Evolutionary conservation across 768 basidiomycete genomes (phyloP).

Genomic region (Chiua virens): DNA sequence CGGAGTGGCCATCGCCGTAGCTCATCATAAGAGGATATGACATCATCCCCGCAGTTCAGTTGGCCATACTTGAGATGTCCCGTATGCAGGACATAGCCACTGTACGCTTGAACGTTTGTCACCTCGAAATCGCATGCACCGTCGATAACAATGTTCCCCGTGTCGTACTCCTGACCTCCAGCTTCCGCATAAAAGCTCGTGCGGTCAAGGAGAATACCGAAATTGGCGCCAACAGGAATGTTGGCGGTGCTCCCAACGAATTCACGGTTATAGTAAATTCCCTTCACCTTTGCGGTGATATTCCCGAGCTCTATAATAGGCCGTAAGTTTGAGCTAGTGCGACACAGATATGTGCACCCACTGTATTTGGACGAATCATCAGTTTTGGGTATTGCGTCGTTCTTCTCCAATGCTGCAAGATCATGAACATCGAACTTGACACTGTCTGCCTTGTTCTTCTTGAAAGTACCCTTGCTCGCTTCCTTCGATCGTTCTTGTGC

Average conservation of each 20-base stretch:
- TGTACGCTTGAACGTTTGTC: slow-evolving; percentile 89
- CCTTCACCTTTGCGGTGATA: slow-evolving; percentile 70
- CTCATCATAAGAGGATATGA: slow-evolving; percentile 92
- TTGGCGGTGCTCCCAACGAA: slow-evolving; percentile 68
- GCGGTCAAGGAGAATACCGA: slow-evolving; percentile 87
- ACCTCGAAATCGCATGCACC: slow-evolving; percentile 92
- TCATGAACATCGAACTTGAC: slow-evolving; percentile 97
- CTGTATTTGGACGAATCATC: slow-evolving; percentile 92
- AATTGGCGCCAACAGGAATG: slow-evolving; percentile 63
- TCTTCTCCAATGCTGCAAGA: slow-evolving; percentile 80
- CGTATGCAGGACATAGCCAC: slow-evolving; percentile 93
- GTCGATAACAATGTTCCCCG: slow-evolving; percentile 91
- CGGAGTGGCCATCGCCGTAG: slow-evolving; percentile 94
- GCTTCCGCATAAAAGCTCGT: slow-evolving; percentile 98
- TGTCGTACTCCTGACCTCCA: slow-evolving; percentile 97
- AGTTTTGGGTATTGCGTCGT: slow-evolving; percentile 79
- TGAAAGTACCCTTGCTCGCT: slow-evolving; percentile 82
- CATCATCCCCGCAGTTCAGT: slow-evolving; percentile 73
- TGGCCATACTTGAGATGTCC: slow-evolving; percentile 88
- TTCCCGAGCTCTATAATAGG: slow-evolving; percentile 65
- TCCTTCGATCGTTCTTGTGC: slow-evolving; percentile 89
- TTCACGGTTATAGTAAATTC: slow-evolving; percentile 79
- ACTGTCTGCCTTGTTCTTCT: slow-evolving; percentile 62
- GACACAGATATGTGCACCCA: slow-evolving; percentile 38
- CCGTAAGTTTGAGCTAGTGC: not conserved